Conservation (phyloP, 352 stramenopile genomes). For the Elongisporangium anandrum region DNA sequence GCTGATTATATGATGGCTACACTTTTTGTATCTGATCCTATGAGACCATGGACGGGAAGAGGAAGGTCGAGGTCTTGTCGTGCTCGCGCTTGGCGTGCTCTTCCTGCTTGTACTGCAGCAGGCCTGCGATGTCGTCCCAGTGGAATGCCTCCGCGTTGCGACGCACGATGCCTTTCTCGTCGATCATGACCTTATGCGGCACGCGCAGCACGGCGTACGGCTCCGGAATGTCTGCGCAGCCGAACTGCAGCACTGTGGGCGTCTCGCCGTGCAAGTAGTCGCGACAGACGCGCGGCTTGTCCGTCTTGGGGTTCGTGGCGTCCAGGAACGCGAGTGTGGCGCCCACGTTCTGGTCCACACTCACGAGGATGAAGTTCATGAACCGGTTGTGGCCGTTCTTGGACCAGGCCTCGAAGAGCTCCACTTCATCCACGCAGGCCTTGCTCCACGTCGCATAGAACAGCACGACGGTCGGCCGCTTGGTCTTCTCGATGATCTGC, state of each 20-base stretch:
- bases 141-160: slow-evolving; percentile 57
- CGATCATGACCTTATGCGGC: slow-evolving; percentile 46
- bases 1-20: background rate
- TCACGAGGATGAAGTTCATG: slow-evolving; percentile 63
- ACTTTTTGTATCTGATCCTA: background rate
- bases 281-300: slow-evolving; percentile 41
- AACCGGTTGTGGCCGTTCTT: slow-evolving; percentile 40
- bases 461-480: slow-evolving; percentile 38
- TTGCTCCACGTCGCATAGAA: slow-evolving; percentile 70
- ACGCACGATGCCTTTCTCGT: slow-evolving; percentile 34
- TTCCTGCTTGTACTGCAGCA: slow-evolving; percentile 40
- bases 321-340: slow-evolving; percentile 47
- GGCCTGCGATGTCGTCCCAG: slow-evolving; percentile 50
- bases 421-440: slow-evolving; percentile 42
- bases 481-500: slow-evolving; percentile 25
- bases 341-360: slow-evolving; percentile 52
- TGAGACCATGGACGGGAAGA: slow-evolving; percentile 19
- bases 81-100: slow-evolving; percentile 9
- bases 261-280: slow-evolving; percentile 36
- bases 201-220: slow-evolving; percentile 48
- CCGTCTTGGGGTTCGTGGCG: slow-evolving; percentile 25
- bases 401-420: slow-evolving; percentile 51
- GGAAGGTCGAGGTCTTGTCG: slow-evolving; percentile 15
- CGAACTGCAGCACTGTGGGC: slow-evolving; percentile 53
- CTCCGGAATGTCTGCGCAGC: slow-evolving; percentile 39